These are phyloP conservation scores for Sporisorium iseilematis-ciliati DNA, from an alignment of 1,284 basidiomycete species.

Conservation along the genomic window DNA sequence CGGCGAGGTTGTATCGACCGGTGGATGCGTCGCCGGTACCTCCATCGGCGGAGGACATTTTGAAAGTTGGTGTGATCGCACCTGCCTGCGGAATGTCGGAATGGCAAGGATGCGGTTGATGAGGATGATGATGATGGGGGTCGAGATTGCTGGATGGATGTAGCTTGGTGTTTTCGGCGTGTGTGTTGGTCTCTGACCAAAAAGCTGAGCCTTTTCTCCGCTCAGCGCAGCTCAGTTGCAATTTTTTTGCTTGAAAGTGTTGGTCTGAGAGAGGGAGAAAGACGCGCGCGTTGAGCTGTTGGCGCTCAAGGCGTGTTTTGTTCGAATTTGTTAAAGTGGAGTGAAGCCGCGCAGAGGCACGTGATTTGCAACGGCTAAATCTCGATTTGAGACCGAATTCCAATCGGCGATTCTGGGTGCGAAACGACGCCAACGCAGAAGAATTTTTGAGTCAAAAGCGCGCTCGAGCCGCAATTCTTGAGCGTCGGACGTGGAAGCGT, in stretches of 20 bases:
- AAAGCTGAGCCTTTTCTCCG: not conserved
- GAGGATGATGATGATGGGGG: conserved; percentile 2
- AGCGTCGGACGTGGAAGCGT: too few relatives aligned
- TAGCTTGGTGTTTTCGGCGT: not conserved
- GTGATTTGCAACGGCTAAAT: conserved; percentile 3
- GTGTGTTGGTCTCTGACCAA: conserved; percentile 6
- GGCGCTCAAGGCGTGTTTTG: conserved; percentile 6
- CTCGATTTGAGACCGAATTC: not conserved
- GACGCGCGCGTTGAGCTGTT: not conserved
- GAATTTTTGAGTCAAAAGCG: not conserved
- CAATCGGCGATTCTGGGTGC: conserved; percentile 11
- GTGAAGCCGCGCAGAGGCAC: conserved; percentile 5
- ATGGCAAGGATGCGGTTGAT: conserved; percentile 1
- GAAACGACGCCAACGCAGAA: not conserved
- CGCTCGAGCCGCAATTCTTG: too few relatives aligned
- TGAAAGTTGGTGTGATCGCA: conserved; percentile 8
- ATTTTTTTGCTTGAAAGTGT: conserved; percentile 3
- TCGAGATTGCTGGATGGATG: not conserved
- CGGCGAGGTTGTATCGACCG: conserved; percentile 56
- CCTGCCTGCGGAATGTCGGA: not conserved
- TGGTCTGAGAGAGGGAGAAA: conserved; percentile 7
- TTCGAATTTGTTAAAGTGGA: conserved; percentile 4
- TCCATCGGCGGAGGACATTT: conserved; percentile 24
- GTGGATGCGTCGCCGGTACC: conserved; percentile 14
- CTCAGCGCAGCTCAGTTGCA: too few relatives aligned